phyloP scores from a whole-genome alignment of 805 yeast genomes.

The Nematodospora valgi region DNA sequence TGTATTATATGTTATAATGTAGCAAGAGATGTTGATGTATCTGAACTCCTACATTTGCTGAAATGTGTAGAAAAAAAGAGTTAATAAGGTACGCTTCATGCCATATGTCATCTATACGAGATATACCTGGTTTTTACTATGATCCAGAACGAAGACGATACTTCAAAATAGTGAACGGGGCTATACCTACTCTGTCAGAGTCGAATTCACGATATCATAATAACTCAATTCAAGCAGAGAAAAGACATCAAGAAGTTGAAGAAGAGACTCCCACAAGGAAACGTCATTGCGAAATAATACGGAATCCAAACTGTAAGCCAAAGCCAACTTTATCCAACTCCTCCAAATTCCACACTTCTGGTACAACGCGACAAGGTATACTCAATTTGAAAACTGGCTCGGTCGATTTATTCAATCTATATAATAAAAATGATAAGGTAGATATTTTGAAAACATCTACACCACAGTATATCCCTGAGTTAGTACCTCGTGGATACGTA shows the following conservation, averaged over 20 bases:
- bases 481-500: constrained; percentile 7
- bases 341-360: too few relatives aligned
- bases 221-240: constrained; percentile 21
- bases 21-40: too few relatives aligned
- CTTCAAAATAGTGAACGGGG: constrained; percentile 34
- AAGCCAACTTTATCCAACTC: too few relatives aligned
- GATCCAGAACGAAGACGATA: constrained; percentile 25
- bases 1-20: constrained; percentile 3
- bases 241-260: constrained; percentile 15
- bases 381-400: constrained; percentile 5
- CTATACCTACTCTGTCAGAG: constrained; percentile 9
- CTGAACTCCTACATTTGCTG: too few relatives aligned
- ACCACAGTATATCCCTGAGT: constrained; percentile 6
- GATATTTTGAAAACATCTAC: constrained; percentile 1
- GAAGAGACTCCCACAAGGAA: too few relatives aligned
- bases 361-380: too few relatives aligned
- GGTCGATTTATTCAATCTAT: constrained; percentile 1
- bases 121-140: constrained; percentile 32
- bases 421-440: constrained; percentile 5
- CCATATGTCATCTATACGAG: not conserved
- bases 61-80: too few relatives aligned
- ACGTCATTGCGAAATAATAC: too few relatives aligned
- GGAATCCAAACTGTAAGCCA: too few relatives aligned
- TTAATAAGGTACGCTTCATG: not conserved
- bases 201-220: constrained; percentile 20